Conservation (phyloP, 2,329 filamentous ascomycete species). For the Pseudogymnoascus sp. region DNA sequence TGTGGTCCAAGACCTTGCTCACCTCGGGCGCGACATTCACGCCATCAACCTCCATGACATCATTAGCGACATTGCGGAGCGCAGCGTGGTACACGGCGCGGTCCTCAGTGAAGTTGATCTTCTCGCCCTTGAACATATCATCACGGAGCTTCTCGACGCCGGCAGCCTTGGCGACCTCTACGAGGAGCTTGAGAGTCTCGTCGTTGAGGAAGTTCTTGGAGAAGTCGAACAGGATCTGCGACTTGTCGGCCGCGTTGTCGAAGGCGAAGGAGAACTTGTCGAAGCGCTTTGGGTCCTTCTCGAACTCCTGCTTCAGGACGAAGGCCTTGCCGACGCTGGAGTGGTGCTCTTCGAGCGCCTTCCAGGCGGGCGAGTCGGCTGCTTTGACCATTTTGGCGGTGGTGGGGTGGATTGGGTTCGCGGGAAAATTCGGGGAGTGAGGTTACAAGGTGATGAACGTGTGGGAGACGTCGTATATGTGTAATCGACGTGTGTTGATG, state of each 20-base stretch:
- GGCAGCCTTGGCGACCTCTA: conserved; percentile 87
- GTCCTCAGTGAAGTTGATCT: conserved; percentile 99
- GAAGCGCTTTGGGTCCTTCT: conserved; percentile 81
- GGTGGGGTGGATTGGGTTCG: conserved; percentile 3
- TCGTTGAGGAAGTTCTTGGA: conserved; percentile 98
- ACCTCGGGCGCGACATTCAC: conserved; percentile 91
- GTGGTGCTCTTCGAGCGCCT: conserved; percentile 85
- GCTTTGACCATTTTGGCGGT: conserved; percentile 64
- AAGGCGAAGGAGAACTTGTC: conserved; percentile 84
- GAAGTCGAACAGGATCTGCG: conserved; percentile 94
- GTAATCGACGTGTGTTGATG: not conserved
- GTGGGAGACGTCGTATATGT: not conserved
- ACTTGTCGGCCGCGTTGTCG: conserved; percentile 66
- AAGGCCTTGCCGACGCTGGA: conserved; percentile 80
- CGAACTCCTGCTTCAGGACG: conserved; percentile 87
- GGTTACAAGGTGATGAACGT: not conserved
- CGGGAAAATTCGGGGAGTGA: not conserved
- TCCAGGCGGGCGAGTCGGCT: conserved; percentile 79
- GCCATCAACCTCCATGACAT: conserved; percentile 78
- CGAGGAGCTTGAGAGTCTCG: conserved; percentile 78
- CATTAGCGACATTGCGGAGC: conserved; percentile 80
- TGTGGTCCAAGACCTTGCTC: conserved; percentile 86
- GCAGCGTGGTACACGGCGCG: conserved; percentile 94
- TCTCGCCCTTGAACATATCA: conserved; percentile 94
- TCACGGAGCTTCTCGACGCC: conserved; percentile 89